Percentiles rank a stretch among this genome's conserved stretches.
These are phyloP conservation scores for Yamadazyma dushanensis DNA, from an alignment of 1,139 yeast species.

Conservation along the genomic window DNA sequence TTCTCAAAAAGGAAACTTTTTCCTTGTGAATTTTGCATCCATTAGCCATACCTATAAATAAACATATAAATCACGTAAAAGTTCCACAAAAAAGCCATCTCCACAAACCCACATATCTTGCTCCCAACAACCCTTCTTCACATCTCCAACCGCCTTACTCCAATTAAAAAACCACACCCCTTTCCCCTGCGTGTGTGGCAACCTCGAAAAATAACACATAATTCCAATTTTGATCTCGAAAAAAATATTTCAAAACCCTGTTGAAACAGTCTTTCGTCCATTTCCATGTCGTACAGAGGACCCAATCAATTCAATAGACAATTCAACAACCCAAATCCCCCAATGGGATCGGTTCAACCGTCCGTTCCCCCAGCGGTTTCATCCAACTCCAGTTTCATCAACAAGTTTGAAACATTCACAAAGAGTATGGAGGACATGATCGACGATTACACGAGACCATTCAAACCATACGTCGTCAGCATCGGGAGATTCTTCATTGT, in stretches of 20 bases:
- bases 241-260: slow-evolving; percentile 1
- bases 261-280: not conserved
- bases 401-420: slow-evolving; percentile 48
- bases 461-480: slow-evolving; percentile 78
- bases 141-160: too few relatives aligned
- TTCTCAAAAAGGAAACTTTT: too few relatives aligned
- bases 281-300: slow-evolving; percentile 36
- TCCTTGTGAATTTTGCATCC: too few relatives aligned
- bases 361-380: too few relatives aligned
- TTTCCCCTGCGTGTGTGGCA: too few relatives aligned
- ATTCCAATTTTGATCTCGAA: not conserved
- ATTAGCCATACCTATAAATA: too few relatives aligned
- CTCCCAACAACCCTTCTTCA: too few relatives aligned
- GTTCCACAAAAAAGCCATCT: too few relatives aligned
- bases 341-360: slow-evolving; percentile 8
- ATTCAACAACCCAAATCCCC: slow-evolving; percentile 18
- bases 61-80: too few relatives aligned
- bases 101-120: slow-evolving; percentile 1
- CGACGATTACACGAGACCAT: slow-evolving; percentile 47
- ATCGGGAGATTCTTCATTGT: slow-evolving; percentile 89
- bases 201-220: not conserved
- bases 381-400: slow-evolving; percentile 25
- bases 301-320: slow-evolving; percentile 34
- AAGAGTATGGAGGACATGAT: slow-evolving; percentile 47
- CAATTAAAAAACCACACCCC: too few relatives aligned